Percentiles rank a stretch among this genome's conserved stretches.
These are phyloP conservation scores for Populus hybrid DNA, from an alignment of 441 rosid species.

Conservation along the genomic window DNA sequence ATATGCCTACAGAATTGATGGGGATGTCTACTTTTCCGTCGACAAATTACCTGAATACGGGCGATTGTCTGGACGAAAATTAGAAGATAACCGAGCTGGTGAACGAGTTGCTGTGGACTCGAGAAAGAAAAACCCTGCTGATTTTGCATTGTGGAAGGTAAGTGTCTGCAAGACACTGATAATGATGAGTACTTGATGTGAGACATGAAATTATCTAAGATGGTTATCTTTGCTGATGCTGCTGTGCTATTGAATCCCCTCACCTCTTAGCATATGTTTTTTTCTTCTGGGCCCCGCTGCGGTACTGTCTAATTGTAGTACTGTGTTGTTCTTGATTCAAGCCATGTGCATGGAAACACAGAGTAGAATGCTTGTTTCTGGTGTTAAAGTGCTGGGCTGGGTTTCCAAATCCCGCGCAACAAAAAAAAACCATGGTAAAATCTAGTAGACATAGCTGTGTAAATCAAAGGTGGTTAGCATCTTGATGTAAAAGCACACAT, in stretches of 20 bases:
- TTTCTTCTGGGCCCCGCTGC: background rate
- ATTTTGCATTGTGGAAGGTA: conserved; percentile 95
- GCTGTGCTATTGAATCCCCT: background rate
- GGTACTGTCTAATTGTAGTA: background rate
- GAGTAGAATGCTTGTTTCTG: background rate
- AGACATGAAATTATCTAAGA: conserved; percentile 1
- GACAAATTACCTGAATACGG: conserved; percentile 73
- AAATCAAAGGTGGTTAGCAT: background rate
- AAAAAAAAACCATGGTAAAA: background rate
- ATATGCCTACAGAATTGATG: conserved; percentile 71
- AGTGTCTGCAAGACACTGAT: background rate
- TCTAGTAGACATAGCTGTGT: background rate
- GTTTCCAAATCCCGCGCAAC: background rate
- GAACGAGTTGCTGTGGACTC: conserved; percentile 86
- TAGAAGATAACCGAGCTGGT: conserved; percentile 92
- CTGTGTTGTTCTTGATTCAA: background rate
- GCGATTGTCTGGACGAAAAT: conserved; percentile 69
- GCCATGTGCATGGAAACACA: too few species aligned
- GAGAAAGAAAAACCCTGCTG: conserved; percentile 85
- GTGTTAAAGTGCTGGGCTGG: background rate
- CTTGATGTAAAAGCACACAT: background rate
- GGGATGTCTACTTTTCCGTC: conserved; percentile 80
- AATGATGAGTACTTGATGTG: background rate
- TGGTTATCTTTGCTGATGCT: background rate
- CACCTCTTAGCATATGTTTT: background rate